phyloP scores from a whole-genome alignment of 495 filamentous ascomycete species.

The Penicillium canescens region DNA sequence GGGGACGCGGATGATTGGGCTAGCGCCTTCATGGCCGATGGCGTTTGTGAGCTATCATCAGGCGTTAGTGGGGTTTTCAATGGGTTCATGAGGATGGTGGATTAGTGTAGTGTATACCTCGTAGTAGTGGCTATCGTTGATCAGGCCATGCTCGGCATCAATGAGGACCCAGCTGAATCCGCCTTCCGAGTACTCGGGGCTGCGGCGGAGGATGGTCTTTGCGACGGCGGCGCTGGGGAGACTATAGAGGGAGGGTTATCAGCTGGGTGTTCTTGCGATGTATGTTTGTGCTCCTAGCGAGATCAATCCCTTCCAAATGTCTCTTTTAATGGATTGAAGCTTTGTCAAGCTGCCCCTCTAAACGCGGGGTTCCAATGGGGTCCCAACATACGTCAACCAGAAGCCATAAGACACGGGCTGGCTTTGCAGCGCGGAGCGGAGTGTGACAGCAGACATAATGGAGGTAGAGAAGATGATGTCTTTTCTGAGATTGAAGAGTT shows the following conservation, averaged over 20 bases:
- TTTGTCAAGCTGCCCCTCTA: not conserved
- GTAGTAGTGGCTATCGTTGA: conserved; percentile 38
- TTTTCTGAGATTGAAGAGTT: not conserved
- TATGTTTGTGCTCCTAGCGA: too few relatives aligned
- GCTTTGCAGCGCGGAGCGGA: conserved; percentile 2
- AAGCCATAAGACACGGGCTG: conserved; percentile 28
- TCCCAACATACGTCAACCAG: conserved; percentile 38
- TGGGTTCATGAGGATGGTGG: not conserved
- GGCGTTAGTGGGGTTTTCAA: not conserved
- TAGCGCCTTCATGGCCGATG: conserved; percentile 64
- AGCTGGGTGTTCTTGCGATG: not conserved
- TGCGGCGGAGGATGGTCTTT: conserved; percentile 37
- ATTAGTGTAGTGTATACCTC: conserved; percentile 20
- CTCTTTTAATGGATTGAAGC: too few relatives aligned
- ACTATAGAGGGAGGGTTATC: conserved; percentile 8
- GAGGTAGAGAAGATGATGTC: not conserved
- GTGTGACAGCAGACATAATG: conserved; percentile 1
- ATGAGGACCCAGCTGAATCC: conserved; percentile 67
- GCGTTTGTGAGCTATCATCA: conserved; percentile 38
- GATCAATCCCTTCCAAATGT: too few relatives aligned
- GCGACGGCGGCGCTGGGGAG: conserved; percentile 36
- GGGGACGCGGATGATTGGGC: conserved; percentile 67
- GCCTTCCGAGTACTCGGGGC: conserved; percentile 20
- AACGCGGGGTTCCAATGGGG: not conserved
- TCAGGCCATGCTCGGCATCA: conserved; percentile 80